Base-by-base conservation (phyloP, 805 yeast species). In the Clavispora asparagi region DNA sequence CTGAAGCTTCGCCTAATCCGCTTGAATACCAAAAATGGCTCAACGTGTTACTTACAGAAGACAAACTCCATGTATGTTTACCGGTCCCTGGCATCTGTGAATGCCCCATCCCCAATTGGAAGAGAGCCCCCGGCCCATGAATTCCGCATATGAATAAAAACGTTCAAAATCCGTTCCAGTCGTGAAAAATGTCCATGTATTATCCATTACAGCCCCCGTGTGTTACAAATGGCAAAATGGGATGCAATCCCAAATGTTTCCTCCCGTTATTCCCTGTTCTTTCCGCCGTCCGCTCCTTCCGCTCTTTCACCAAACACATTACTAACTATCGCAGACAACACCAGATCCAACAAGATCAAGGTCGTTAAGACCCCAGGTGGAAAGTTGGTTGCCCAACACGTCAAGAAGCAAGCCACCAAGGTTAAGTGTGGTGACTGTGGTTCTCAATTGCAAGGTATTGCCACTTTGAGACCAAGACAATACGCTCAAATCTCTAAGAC, bases 291-390 rank as follows among this genome's bases (percentile, higher is more conserved):
- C 8, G 13, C 25, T 33, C 25, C 37, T 16, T 33, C 13, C 17
- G 3, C 8, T 33, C 4, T 14, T 4, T 6, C 16, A 7, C 37
- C 35, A 13, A 33, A 16, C 37, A 16, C 6, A 16, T 6, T 33
- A 33, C 37, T 33, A 33, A 33, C 37, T n/a, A 33, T 33, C 13
- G 12, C 25, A 33, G 37, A 90, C 96, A 94, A 94, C 96, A 91
- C 99, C 85, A 86, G 85, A 78, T 94, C 99, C 67, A 94, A 94
- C 96, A 88, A 87, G 83, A 92, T 94, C 83, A 92, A 87, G 91
- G 95, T 92, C 78, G 96, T 92, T 68, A 94, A 92, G 88, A 94
- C 99, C 79, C 99, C 99, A 78, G 99, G 99, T 84, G 98, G 98
- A 74, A 86, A 85, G 78, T 85, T 94, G 78, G 85, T 90, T 73